These are phyloP conservation scores for Helianthus tuberosus DNA, from an alignment of 129 eudicot genomes.

Conservation along the genomic window DNA sequence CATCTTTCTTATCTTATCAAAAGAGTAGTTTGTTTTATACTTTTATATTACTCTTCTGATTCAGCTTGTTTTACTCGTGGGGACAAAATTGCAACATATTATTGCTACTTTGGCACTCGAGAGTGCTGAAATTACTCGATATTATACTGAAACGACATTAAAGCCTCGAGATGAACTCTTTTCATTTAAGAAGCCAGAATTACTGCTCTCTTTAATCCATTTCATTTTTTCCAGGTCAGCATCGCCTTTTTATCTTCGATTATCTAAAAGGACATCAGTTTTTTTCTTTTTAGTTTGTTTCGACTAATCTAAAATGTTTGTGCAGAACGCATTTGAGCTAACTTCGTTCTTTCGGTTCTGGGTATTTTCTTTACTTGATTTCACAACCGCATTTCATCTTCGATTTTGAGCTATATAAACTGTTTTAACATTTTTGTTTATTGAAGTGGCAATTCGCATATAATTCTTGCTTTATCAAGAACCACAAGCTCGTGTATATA, in stretches of 20 bases:
- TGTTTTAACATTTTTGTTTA: too few relatives aligned
- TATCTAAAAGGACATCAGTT: neutral
- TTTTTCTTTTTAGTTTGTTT: conserved; percentile 20
- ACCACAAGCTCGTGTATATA: too few relatives aligned
- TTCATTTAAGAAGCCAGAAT: conserved; percentile 94
- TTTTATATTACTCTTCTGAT: neutral
- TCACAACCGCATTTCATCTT: neutral
- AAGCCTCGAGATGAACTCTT: conserved; percentile 91
- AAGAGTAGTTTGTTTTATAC: neutral
- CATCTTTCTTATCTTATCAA: conserved; percentile 1
- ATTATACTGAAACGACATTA: too few relatives aligned
- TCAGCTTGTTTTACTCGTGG: conserved; percentile 94
- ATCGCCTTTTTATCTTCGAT: neutral
- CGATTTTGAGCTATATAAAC: neutral
- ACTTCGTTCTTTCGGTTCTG: conserved; percentile 99
- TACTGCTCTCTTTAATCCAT: conserved; percentile 77
- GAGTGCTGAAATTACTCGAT: conserved; percentile 83
- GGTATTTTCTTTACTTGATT: conserved; percentile 53
- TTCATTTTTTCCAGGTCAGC: conserved; percentile 92
- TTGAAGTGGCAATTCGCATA: too few relatives aligned
- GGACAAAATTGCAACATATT: conserved; percentile 87
- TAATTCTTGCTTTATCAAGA: too few relatives aligned
- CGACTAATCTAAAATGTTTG: neutral
- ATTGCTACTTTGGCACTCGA: conserved; percentile 94
- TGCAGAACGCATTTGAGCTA: conserved; percentile 97